Evolutionary conservation across 192 early-diverging fungal species (phyloP).

Genomic region (Geosiphon pyriformis): DNA sequence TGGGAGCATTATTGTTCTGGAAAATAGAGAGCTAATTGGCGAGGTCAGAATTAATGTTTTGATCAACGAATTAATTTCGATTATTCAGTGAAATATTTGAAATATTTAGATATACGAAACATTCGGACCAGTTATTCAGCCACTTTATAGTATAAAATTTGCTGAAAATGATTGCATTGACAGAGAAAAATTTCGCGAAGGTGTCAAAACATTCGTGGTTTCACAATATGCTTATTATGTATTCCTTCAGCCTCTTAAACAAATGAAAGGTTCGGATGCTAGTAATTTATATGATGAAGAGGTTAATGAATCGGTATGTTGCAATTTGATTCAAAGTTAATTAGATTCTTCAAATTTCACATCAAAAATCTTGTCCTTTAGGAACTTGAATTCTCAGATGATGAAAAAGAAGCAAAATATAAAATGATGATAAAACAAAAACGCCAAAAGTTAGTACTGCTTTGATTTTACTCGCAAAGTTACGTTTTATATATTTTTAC

Average conservation of each 20-base stretch:
- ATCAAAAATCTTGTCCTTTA: no score
- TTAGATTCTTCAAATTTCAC: neutral
- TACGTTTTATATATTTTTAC: neutral
- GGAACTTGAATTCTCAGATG: constrained; percentile 92
- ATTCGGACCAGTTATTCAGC: constrained; percentile 82
- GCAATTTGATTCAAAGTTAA: neutral
- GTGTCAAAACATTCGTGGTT: constrained; percentile 57
- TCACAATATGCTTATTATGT: constrained; percentile 60
- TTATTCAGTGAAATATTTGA: neutral
- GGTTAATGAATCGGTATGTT: constrained; percentile 54
- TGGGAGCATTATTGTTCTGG: constrained; percentile 66
- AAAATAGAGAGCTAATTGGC: constrained; percentile 58
- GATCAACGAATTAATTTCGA: neutral
- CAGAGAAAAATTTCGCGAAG: constrained; percentile 32
- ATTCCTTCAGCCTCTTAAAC: constrained; percentile 55
- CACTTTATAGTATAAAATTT: constrained; percentile 80
- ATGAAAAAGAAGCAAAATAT: constrained; percentile 75
- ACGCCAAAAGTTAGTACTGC: neutral
- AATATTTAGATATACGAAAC: constrained; percentile 71
- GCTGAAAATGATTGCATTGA: constrained; percentile 58
- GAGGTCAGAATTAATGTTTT: constrained; percentile 39
- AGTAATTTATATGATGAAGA: constrained; percentile 94
- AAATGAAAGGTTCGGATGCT: constrained; percentile 83
- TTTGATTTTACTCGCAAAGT: neutral
- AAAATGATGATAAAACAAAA: constrained; percentile 38